Base-by-base conservation (phyloP, 352 stramenopile genomes). In the Phytophthora ramorum region DNA sequence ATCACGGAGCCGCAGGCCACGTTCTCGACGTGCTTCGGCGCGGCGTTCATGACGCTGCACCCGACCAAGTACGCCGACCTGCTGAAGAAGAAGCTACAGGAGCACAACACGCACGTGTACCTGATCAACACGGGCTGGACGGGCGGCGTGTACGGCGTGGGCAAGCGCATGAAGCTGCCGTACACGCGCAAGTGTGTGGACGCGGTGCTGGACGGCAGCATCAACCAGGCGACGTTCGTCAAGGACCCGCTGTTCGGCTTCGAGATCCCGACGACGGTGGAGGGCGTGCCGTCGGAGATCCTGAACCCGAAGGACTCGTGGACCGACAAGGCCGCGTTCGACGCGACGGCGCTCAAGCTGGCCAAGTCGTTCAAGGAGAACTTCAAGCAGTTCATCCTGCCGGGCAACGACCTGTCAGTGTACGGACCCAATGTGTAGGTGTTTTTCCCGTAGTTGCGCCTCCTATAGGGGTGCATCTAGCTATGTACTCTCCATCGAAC, bases 101-200 rank as follows among this genome's bases (percentile, higher is more conserved):
- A 91, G 67, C 89, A 99, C 80, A 89, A 91, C 55, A 97, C 92
- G 45, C 79, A 96, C 52, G 96, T 95, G 46, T 99, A 95, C 87
- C 73, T 99, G 34, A 94, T 99, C 61, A 99, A 99, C 85, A 99
- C 95, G 38, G 97, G 97, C 71, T 99, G 97, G 97, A 97, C 90
- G 38, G 97, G 97, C 54, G 97, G 97, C 57, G 85, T 92, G 56
- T 99, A 98, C 75, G 96, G 96, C 57, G 92, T 98, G 40, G 97
- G 97, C 62, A 90, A 98, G 75, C 93, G 97, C 77, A 99, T 99
- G 97, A 97, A 92, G 62, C 97, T 99, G 66, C 67, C 78, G 72
- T 87, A 75, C 69, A 92, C 83, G 66, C 81, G 83, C 53, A 91
- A 90, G 75, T 92, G 79, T 50, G 84, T 93, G 38, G 83, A 90